Evolutionary conservation across 2,329 filamentous ascomycete species (phyloP), one percentile per base, ranked within the genome.

Genomic region (Alternaria sp.): DNA sequence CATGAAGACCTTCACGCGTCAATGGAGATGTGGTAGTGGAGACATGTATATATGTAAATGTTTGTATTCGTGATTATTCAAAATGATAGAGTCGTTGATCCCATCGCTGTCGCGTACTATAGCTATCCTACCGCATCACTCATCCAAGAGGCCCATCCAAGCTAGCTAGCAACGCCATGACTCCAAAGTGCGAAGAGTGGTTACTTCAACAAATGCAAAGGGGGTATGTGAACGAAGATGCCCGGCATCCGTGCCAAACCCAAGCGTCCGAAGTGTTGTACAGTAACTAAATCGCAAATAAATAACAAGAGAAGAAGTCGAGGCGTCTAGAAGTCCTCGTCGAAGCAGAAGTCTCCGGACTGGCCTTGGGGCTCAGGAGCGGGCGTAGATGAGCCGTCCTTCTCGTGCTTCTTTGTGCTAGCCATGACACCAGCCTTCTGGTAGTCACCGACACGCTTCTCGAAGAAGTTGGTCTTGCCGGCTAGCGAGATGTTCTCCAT

Each of bases 381-480:
- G 6, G 80, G 81, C 84, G 67, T 81, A 71, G 57, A 76, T 57
- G 59, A 78, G 73, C 84, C 82, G 12, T 81, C 77, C 63, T 81
- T 78, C 69, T 91, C 90, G 57, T 76, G 71, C 83, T 91, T 91
- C 85, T 93, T 93, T 74, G 90, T 92, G 84, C 92, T 94, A 77
- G 91, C 91, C 93, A 99, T 97, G 82, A 99, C 95, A 86, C 96
- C 96, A 40, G 96, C 94, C 88, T 99, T 99, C 85, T 99, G 96
- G 89, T 99, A 99, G 79, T 99, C 96, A 81, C 91, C 96, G 61
- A 99, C 96, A 75, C 96, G 93, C 92, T 99, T 99, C 91, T 99
- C 96, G 81, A 99, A 99, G 89, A 99, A 99, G 90, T 99, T 99
- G 81, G 96, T 99, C 92, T 99, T 99, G 83, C 96, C 96, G 56